Base-by-base conservation (phyloP, 441 rosid genomes). In the Populus hybrid region DNA sequence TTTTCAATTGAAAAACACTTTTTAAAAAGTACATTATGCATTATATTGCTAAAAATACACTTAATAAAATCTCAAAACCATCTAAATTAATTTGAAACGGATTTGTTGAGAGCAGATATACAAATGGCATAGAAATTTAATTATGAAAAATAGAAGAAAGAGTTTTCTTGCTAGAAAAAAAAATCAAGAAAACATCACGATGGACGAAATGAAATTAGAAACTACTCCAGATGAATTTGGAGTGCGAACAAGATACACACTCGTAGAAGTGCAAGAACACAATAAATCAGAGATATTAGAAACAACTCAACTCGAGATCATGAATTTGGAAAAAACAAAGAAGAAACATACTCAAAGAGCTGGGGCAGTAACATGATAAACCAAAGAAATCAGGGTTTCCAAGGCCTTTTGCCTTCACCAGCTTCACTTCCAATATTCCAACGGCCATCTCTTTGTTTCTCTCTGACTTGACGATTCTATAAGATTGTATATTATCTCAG, bases 361-460 rank as follows among this genome's bases (percentile, higher is more conserved):
- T 34, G 50, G 5, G 0, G 57, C 57, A 46, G 57, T 12, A 46
- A 46, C 57, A 46, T 1, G 57, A 42, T 59, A 14, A 81, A 89
- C 96, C 90, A 11, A 90, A 79, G 77, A 91, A 84, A 87, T 94
- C 97, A 3, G 88, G 72, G 76, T 79, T 71, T 75, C 83, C 70
- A 46, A 94, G 94, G 81, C 90, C 90, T 83, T 94, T 94, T 9
- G 94, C 97, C 79, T 72, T 85, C 53, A 91, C 78, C 69, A 93
- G 82, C 57, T 78, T 71, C 72, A 93, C 93, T 87, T 94, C 97
- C 84, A 94, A 74, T 53, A 88, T 73, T 74, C 99, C 99, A 9
- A 85, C 74, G 69, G 89, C 99, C 99, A 93, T 90, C 34, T 71
- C 61, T 70, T 32, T 66, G 59, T 73, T 59, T 30, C 75, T 71